phyloP scores from a whole-genome alignment of 495 filamentous ascomycete genomes.

The Xylaria palmicola region DNA sequence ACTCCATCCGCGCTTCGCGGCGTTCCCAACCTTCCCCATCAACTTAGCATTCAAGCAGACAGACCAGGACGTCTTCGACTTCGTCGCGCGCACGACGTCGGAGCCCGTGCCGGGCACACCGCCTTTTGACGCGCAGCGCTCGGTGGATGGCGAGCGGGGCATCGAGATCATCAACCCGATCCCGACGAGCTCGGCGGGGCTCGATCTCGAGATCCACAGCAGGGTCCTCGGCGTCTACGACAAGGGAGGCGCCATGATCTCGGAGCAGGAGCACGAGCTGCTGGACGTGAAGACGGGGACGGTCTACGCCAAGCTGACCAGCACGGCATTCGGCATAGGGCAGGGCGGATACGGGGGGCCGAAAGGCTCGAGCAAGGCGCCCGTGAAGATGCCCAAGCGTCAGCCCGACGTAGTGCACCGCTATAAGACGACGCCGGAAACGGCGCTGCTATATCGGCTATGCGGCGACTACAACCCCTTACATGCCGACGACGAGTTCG shows the following conservation, averaged over 20 bases:
- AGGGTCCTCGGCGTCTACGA: conserved; percentile 31
- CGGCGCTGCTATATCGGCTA: conserved; percentile 31
- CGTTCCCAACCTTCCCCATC: conserved; percentile 32
- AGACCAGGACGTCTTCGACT: conserved; percentile 31
- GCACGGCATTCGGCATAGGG: conserved; percentile 28
- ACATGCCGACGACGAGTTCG: conserved; percentile 33
- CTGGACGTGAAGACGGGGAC: conserved; percentile 26
- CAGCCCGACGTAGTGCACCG: conserved; percentile 26
- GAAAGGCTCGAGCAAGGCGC: conserved; percentile 20
- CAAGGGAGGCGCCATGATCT: conserved; percentile 30
- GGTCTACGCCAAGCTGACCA: conserved; percentile 25
- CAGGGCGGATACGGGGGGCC: conserved; percentile 33
- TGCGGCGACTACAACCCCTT: conserved; percentile 36
- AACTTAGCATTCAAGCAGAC: conserved; percentile 32
- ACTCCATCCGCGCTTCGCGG: conserved; percentile 27
- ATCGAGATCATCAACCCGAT: conserved; percentile 28
- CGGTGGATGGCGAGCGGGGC: conserved; percentile 30
- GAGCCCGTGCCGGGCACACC: conserved; percentile 27
- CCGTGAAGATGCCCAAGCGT: conserved; percentile 20
- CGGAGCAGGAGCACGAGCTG: conserved; percentile 24
- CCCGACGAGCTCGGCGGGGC: conserved; percentile 22
- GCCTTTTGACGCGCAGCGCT: conserved; percentile 29
- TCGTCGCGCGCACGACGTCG: conserved; percentile 22
- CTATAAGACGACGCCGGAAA: conserved; percentile 27
- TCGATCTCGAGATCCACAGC: conserved; percentile 28